These are phyloP conservation scores for Tephrocybe rancida DNA, from an alignment of 768 basidiomycete species.

Conservation along the genomic window DNA sequence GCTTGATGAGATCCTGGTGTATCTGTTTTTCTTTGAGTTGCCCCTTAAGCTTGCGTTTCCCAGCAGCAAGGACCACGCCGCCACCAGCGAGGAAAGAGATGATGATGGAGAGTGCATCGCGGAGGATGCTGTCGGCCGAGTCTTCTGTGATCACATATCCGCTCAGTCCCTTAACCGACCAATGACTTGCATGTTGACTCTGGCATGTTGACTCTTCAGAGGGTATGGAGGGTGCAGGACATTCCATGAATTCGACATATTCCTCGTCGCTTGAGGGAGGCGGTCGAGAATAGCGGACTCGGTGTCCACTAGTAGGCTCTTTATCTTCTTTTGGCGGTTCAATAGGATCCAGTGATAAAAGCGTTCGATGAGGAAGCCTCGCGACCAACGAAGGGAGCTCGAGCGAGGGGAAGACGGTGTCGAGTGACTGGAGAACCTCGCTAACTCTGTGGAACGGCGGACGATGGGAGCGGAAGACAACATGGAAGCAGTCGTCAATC, in stretches of 20 bases:
- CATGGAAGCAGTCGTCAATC: neutral
- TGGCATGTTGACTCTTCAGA: no score
- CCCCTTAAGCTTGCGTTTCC: neutral
- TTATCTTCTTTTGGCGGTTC: neutral
- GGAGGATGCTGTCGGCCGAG: neutral
- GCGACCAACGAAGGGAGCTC: constrained; percentile 1
- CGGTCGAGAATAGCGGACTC: neutral
- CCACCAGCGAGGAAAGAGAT: neutral
- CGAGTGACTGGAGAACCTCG: constrained; percentile 7
- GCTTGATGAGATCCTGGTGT: constrained; percentile 2
- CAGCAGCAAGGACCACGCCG: constrained; percentile 2
- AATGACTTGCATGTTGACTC: neutral
- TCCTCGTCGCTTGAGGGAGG: no score
- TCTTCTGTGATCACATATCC: neutral
- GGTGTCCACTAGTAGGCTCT: neutral
- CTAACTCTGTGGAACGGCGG: constrained; percentile 4
- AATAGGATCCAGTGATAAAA: neutral
- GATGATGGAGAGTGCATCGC: neutral
- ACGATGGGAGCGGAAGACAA: neutral
- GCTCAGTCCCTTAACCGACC: neutral
- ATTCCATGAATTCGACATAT: no score
- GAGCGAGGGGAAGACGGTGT: constrained; percentile 1
- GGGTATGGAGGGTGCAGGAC: no score
- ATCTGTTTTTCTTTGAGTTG: constrained; percentile 1
- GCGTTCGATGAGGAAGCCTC: neutral